Percentiles rank a stretch among this genome's conserved stretches.
Evolutionary conservation across 2,329 filamentous ascomycete genomes (phyloP).

Genomic region (Epichloe gansuensis): DNA sequence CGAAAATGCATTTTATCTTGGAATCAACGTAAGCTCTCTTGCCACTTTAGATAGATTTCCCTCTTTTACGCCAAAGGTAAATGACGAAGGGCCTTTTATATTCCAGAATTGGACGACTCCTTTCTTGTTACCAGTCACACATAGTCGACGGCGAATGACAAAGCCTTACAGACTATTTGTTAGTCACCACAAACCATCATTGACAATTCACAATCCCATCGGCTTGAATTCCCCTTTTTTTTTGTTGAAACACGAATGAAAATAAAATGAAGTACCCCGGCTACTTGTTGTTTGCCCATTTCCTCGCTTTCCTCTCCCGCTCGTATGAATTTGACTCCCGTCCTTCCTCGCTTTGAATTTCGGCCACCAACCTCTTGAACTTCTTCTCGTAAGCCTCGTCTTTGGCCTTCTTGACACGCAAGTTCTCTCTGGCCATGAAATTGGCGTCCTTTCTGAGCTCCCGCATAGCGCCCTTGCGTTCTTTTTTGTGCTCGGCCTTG

Average conservation of each 20-base stretch:
- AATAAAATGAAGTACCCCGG: not conserved
- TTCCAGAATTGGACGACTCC: too few species aligned
- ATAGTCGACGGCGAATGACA: too few species aligned
- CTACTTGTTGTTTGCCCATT: constrained; percentile 42
- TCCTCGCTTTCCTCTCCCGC: constrained; percentile 65
- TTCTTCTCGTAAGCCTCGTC: constrained; percentile 94
- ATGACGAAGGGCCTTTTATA: too few species aligned
- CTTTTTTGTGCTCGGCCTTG: constrained; percentile 82
- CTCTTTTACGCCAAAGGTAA: too few species aligned
- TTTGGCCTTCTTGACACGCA: constrained; percentile 84
- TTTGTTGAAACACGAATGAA: not conserved
- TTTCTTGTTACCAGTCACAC: too few species aligned
- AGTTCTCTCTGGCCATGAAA: constrained; percentile 82
- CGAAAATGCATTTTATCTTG: not conserved
- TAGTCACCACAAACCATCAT: not conserved
- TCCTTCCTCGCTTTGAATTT: constrained; percentile 93
- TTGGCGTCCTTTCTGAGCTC: constrained; percentile 91
- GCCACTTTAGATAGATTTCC: too few species aligned
- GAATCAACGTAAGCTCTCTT: not conserved
- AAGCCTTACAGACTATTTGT: too few species aligned
- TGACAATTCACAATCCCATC: too few species aligned
- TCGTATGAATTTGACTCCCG: constrained; percentile 79
- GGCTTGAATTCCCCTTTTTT: too few species aligned
- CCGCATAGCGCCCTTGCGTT: constrained; percentile 86
- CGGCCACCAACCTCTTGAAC: constrained; percentile 79